phyloP scores from a whole-genome alignment of 768 basidiomycete species.

The Scleroderma bovista region DNA sequence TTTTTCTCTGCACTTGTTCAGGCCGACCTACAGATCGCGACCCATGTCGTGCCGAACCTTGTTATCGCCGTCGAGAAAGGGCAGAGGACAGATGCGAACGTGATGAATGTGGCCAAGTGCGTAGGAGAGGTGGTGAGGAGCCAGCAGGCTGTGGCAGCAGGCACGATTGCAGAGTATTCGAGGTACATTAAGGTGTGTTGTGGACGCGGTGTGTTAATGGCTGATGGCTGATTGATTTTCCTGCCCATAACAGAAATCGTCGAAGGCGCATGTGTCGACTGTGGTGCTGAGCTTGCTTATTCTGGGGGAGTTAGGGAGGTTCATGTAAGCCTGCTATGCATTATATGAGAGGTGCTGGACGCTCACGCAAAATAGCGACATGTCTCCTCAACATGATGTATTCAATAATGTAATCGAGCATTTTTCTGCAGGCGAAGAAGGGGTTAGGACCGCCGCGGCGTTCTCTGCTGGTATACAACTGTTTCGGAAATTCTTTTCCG shows the following conservation, averaged over 20 bases:
- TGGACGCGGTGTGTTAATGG: not conserved
- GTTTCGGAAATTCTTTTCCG: too few species aligned
- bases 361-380: constrained; percentile 53
- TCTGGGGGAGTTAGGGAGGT: constrained; percentile 89
- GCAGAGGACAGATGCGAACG: constrained; percentile 47
- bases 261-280: constrained; percentile 60
- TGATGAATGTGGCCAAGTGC: constrained; percentile 76
- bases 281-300: constrained; percentile 82
- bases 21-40: constrained; percentile 79
- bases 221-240: not conserved
- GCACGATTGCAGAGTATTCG: constrained; percentile 79
- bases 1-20: constrained; percentile 82
- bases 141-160: constrained; percentile 66
- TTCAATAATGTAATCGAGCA: constrained; percentile 70
- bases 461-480: constrained; percentile 83
- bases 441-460: constrained; percentile 84
- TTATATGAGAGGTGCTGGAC: not conserved
- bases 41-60: constrained; percentile 74
- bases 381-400: constrained; percentile 74
- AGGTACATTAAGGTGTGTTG: constrained; percentile 66
- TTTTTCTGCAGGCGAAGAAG: constrained; percentile 77
- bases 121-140: constrained; percentile 78
- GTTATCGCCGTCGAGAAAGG: constrained; percentile 63
- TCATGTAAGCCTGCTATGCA: constrained; percentile 48
- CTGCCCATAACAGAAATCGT: constrained; percentile 33